Evolutionary conservation across 2,329 filamentous ascomycete genomes (phyloP).

Genomic region (Cladophialophora carrionii): DNA sequence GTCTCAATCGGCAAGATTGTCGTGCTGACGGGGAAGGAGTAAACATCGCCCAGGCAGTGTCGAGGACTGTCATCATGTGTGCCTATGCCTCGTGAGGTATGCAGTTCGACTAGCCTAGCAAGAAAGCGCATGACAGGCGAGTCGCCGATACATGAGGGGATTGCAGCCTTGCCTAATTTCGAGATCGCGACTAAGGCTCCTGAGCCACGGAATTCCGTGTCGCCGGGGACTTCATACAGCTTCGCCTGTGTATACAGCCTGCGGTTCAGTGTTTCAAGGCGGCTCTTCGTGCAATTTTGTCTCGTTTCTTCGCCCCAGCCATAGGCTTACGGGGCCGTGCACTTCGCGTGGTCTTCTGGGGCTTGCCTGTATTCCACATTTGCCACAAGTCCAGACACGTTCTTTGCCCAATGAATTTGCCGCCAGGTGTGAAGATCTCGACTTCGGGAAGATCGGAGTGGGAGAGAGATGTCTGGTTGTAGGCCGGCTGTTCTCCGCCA

Average conservation of each 20-base stretch:
- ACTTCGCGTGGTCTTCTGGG: slow-evolving; percentile 13
- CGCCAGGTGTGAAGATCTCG: slow-evolving; percentile 83
- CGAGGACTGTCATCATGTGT: not conserved
- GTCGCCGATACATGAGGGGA: not conserved
- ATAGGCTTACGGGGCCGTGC: slow-evolving; percentile 32
- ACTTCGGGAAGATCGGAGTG: slow-evolving; percentile 71
- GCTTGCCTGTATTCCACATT: slow-evolving; percentile 29
- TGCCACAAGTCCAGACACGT: slow-evolving; percentile 31
- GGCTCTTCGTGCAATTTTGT: slow-evolving; percentile 13
- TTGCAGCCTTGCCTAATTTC: not conserved
- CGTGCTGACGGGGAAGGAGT: not conserved
- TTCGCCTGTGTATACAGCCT: not conserved
- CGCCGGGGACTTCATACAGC: not conserved
- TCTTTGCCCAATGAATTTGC: slow-evolving; percentile 68
- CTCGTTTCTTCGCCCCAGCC: slow-evolving; percentile 31
- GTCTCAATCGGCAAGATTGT: not conserved
- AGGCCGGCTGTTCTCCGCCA: slow-evolving; percentile 26
- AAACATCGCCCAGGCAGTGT: not conserved
- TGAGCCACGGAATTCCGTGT: not conserved
- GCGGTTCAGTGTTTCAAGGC: not conserved
- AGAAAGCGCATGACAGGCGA: not conserved
- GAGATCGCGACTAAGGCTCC: not conserved
- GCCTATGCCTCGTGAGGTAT: not conserved
- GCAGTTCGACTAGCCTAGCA: not conserved
- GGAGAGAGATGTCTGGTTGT: slow-evolving; percentile 30